Base-by-base conservation (phyloP, 176 grass and related monocot species). In the Carex scoparia region DNA sequence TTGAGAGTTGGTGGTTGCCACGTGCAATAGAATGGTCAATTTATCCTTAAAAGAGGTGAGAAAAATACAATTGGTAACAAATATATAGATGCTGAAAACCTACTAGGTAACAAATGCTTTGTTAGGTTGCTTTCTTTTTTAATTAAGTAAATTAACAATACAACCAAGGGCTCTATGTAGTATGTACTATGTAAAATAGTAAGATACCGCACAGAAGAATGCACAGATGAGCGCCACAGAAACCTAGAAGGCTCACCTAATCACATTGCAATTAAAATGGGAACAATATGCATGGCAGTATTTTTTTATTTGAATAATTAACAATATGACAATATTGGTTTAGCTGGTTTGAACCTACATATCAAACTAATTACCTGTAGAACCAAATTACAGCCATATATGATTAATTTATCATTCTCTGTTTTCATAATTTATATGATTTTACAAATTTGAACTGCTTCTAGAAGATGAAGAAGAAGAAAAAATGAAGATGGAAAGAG, bases 1-100 rank as follows among this genome's bases (percentile, higher is more conserved):
- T 74, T 28, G 49, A 76, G 74, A 78, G 51, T 78, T 56, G 12
- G 74, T 78, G 74, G 28, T 6, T 57, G 51, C 74, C 74, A 78
- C 28, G 51, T 78, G 51, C 9, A 19, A 57, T 78, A 78, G 12
- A 53, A 35, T 31, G 16, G 51, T 78, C 74, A 57, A 79, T 58
- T 13, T 10, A 76, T 72, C 40, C 4, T 79, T 58, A 18, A 53
- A 14, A 16, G 51, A 79, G 27, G 27, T 33, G 6, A 74, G 10
- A 28, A 1, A 13, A 49, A 18, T 10, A 0, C 16, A 3, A 72
- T 63, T 0, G 1, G n/a, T 19, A 49, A 49, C 46, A 49, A 49
- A 75, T 18, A 10, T 19, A 57, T 57, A 9, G 53, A 35, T 79
- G 74, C 12, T 58, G 13, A 79, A 35, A 78, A 33, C 3, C 38